These are phyloP conservation scores for Limonium bicolor DNA, from an alignment of 148 eudicot genomes.

Conservation along the genomic window DNA sequence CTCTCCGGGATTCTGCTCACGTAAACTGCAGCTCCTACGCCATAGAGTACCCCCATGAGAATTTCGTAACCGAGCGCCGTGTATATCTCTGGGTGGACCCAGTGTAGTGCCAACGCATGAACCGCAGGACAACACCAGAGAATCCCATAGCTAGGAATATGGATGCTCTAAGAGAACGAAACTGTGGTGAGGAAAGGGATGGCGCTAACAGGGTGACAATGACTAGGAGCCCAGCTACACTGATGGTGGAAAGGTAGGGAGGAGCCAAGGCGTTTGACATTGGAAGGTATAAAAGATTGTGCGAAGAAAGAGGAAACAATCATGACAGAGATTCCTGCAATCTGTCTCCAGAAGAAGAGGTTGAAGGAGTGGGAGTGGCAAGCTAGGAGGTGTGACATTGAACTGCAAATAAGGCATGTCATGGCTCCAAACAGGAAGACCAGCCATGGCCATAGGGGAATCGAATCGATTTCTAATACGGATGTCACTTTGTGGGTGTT, in stretches of 20 bases:
- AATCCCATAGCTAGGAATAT: conserved; percentile 82
- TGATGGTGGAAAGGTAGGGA: conserved; percentile 56
- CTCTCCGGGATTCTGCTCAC: conserved; percentile 63
- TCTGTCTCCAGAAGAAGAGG: conserved; percentile 80
- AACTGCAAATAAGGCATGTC: conserved; percentile 66
- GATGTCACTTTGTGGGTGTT: not conserved
- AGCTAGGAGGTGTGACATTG: conserved; percentile 76
- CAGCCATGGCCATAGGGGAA: conserved; percentile 86
- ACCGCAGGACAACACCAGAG: conserved; percentile 60
- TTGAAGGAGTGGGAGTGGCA: conserved; percentile 65
- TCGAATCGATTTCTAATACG: not conserved
- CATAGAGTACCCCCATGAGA: conserved; percentile 54
- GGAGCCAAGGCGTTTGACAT: conserved; percentile 33
- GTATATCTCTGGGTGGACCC: conserved; percentile 38
- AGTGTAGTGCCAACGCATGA: conserved; percentile 40
- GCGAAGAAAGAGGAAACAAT: conserved; percentile 75
- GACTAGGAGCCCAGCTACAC: conserved; percentile 34
- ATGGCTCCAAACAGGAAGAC: conserved; percentile 80
- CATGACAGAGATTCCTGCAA: conserved; percentile 81
- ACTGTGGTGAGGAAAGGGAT: conserved; percentile 34
- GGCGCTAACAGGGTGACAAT: conserved; percentile 64
- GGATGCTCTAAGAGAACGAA: conserved; percentile 45
- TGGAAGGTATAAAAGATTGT: conserved; percentile 59
- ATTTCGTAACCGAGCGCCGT: conserved; percentile 62
- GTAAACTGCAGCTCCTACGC: conserved; percentile 51